A percentile compares a stretch with the other conserved stretches of the same genome.
Conservation (phyloP, 768 basidiomycete genomes). For the Chlorophyllum brunneum region DNA sequence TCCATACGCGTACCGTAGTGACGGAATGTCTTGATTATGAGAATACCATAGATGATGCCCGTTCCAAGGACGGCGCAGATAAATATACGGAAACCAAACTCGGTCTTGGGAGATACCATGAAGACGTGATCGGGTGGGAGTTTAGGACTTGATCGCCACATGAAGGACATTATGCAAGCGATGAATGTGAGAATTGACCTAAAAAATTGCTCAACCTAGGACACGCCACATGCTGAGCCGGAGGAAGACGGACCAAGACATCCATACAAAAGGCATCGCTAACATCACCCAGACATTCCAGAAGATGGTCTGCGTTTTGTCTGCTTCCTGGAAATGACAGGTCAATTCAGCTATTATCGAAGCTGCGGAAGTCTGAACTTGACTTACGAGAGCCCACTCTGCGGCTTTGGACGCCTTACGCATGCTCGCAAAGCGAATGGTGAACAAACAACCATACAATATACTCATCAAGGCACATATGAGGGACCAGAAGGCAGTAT, state of each 20-base stretch:
- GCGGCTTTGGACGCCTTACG: constrained; percentile 49
- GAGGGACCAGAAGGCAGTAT: constrained; percentile 50
- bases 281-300: constrained; percentile 68
- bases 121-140: neutral
- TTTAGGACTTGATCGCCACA: constrained; percentile 55
- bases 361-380: too few relatives aligned
- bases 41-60: constrained; percentile 35
- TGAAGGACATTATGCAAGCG: constrained; percentile 51
- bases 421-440: constrained; percentile 10
- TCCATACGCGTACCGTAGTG: constrained; percentile 23
- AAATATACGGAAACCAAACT: constrained; percentile 34
- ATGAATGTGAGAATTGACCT: constrained; percentile 31
- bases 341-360: neutral
- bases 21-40: constrained; percentile 19
- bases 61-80: constrained; percentile 40
- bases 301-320: constrained; percentile 25
- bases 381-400: constrained; percentile 51
- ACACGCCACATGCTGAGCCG: neutral
- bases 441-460: constrained; percentile 11
- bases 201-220: neutral
- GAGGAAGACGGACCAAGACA: constrained; percentile 44
- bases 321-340: constrained; percentile 40
- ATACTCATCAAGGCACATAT: constrained; percentile 19
- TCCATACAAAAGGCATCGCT: constrained; percentile 58
- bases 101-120: neutral